A percentile compares a stretch with the other conserved stretches of the same genome.
Evolutionary conservation across 768 basidiomycete species (phyloP).

Genomic region (Leucocoprinus birnbaumii): DNA sequence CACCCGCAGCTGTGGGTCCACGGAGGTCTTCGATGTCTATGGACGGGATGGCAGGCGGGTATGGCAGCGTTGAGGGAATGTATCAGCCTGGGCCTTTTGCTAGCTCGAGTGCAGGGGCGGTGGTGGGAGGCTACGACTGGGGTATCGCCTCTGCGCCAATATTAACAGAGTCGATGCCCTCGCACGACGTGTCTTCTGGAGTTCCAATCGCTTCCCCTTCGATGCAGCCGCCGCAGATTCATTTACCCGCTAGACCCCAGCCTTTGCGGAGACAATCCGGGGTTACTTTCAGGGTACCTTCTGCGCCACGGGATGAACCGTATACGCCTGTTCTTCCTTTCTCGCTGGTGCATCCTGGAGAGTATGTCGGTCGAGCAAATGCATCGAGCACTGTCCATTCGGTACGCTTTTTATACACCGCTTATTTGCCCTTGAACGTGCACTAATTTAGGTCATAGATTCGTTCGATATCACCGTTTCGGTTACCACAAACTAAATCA

Average conservation of each 20-base stretch:
- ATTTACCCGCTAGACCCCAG: not conserved
- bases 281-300: not conserved
- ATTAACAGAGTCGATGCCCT: too few relatives aligned
- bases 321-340: constrained; percentile 31
- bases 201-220: constrained; percentile 1
- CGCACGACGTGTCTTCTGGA: not conserved
- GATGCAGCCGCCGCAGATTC: not conserved
- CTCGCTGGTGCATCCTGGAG: constrained; percentile 44
- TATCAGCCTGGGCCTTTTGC: not conserved
- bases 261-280: not conserved
- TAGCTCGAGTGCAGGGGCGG: not conserved
- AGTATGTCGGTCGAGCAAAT: constrained; percentile 47
- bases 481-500: constrained; percentile 38
- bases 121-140: not conserved
- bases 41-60: not conserved
- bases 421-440: not conserved
- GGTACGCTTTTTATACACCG: constrained; percentile 23
- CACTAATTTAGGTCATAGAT: constrained; percentile 23
- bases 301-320: constrained; percentile 2
- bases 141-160: too few relatives aligned
- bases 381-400: constrained; percentile 44
- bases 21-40: not conserved
- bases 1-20: not conserved
- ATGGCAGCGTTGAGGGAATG: not conserved
- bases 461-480: constrained; percentile 28